These are phyloP conservation scores for Botrytis sinoallii DNA, from an alignment of 2,329 filamentous ascomycete genomes.

Conservation along the genomic window DNA sequence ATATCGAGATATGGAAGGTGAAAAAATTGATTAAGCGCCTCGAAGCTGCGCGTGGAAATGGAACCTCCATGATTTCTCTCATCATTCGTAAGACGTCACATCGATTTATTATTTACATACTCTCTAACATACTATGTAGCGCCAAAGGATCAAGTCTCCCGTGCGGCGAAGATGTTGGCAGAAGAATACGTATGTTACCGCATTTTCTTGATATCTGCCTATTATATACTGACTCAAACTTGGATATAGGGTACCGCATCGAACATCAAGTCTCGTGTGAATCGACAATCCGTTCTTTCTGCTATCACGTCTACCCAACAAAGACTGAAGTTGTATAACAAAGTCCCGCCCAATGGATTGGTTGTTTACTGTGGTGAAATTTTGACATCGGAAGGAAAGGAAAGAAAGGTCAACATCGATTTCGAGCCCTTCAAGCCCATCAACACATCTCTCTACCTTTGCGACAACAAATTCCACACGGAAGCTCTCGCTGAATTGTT, in stretches of 20 bases:
- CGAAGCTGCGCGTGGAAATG: slow-evolving; percentile 94
- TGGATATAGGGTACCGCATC: slow-evolving; percentile 83
- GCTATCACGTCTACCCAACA: slow-evolving; percentile 99
- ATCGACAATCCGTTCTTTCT: slow-evolving; percentile 94
- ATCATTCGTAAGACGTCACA: slow-evolving; percentile 74
- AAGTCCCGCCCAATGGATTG: slow-evolving; percentile 94
- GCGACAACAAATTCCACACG: slow-evolving; percentile 99
- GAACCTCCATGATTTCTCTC: slow-evolving; percentile 98
- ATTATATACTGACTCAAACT: slow-evolving; percentile 6
- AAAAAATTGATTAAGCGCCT: slow-evolving; percentile 99
- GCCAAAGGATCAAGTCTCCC: slow-evolving; percentile 96
- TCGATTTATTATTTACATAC: slow-evolving; percentile 25
- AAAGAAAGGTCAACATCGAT: slow-evolving; percentile 99
- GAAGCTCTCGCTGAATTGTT: slow-evolving; percentile 95
- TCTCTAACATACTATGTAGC: slow-evolving; percentile 49
- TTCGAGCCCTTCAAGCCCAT: slow-evolving; percentile 99
- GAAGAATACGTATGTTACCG: slow-evolving; percentile 85
- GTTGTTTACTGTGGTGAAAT: slow-evolving; percentile 99
- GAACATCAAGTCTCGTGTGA: slow-evolving; percentile 99
- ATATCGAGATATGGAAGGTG: slow-evolving; percentile 92
- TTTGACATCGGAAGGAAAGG: slow-evolving; percentile 96
- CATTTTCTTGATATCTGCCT: slow-evolving; percentile 19
- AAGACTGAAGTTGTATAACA: slow-evolving; percentile 97
- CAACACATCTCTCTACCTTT: slow-evolving; percentile 98
- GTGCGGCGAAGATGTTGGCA: slow-evolving; percentile 98